Evolutionary conservation across 2,329 filamentous ascomycete genomes (phyloP).

Genomic region (Coniochaeta sp.): DNA sequence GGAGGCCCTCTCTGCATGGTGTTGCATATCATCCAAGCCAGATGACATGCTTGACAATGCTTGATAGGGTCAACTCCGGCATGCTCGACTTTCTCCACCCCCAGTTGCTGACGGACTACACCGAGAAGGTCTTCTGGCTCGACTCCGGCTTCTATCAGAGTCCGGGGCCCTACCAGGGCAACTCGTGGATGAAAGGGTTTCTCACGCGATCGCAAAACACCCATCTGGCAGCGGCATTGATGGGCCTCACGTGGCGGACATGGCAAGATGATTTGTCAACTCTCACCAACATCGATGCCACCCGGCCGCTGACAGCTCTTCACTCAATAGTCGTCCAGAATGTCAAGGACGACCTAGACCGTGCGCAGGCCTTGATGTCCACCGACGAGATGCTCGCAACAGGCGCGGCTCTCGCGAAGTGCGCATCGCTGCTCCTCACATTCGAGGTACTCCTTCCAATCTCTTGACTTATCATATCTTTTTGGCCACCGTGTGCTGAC

Average conservation of each 20-base stretch:
- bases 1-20: background rate
- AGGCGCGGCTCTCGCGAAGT: background rate
- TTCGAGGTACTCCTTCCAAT: background rate
- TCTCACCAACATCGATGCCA: background rate
- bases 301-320: background rate
- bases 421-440: background rate
- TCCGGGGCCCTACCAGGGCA: background rate
- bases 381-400: background rate
- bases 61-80: background rate
- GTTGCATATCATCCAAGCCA: background rate
- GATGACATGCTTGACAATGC: background rate
- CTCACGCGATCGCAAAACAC: background rate
- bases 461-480: background rate
- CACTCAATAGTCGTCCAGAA: background rate
- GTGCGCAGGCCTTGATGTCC: background rate
- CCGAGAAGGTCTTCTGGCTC: conserved; percentile 1
- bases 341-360: background rate
- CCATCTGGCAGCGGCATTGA: background rate
- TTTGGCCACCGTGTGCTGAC: background rate
- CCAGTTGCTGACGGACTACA: background rate
- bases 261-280: background rate
- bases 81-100: background rate
- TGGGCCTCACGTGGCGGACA: background rate
- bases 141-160: background rate
- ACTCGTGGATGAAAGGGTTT: conserved; percentile 1